Evolutionary conservation across 169 alveolate genomes (phyloP).

Genomic region (Eimeria brunetti): DNA sequence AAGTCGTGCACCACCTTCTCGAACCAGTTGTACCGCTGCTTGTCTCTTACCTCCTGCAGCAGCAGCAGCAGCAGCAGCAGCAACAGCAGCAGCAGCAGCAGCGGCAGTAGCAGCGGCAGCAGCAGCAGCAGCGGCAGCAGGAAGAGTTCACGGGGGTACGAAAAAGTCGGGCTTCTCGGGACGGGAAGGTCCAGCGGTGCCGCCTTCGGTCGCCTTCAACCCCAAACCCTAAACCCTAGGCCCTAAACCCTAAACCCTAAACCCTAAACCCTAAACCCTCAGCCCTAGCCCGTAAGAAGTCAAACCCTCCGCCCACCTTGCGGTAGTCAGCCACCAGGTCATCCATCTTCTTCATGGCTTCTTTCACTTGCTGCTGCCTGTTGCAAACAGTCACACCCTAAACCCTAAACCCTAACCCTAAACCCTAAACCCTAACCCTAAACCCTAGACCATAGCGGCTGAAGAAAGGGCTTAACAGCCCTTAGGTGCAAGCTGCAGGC

Average conservation of each 20-base stretch:
- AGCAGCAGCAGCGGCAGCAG: no score
- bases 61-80: constrained; percentile 7
- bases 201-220: no score
- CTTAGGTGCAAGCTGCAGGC: background rate
- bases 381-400: background rate
- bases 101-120: background rate
- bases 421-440: background rate
- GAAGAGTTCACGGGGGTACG: no score
- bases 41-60: constrained; percentile 84
- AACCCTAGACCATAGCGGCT: background rate
- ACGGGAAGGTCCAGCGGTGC: background rate
- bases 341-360: constrained; percentile 83
- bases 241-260: constrained; percentile 20
- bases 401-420: background rate
- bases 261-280: background rate
- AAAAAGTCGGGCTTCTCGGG: no score
- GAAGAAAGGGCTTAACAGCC: no score
- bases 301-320: constrained; percentile 47
- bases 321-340: constrained; percentile 81
- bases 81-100: background rate
- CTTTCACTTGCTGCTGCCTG: constrained; percentile 80
- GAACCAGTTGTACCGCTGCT: constrained; percentile 87
- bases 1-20: constrained; percentile 90
- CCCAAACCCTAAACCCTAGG: background rate
- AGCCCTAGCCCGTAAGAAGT: background rate